A percentile compares a stretch with the other conserved stretches of the same genome.
phyloP scores from a whole-genome alignment of 1,284 basidiomycete species.

The Austroboletus novae-zelandiae region DNA sequence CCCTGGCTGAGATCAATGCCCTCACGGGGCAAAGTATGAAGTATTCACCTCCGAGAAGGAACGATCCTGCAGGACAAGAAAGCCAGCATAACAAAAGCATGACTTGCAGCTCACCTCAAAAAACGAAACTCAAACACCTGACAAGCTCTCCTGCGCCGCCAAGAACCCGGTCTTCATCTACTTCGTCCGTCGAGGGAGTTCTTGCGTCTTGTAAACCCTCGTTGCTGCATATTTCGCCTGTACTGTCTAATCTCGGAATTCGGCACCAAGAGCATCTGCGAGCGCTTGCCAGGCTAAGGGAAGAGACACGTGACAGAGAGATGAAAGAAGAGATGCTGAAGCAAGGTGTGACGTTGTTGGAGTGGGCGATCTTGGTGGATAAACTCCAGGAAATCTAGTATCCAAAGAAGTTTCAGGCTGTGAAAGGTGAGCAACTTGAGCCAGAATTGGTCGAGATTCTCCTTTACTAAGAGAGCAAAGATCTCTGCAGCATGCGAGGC shows the following conservation, averaged over 20 bases:
- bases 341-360: constrained; percentile 63
- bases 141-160: constrained; percentile 9
- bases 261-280: constrained; percentile 54
- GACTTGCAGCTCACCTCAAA: constrained; percentile 24
- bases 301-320: constrained; percentile 63
- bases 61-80: constrained; percentile 9
- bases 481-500: too few species aligned
- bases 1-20: constrained; percentile 33
- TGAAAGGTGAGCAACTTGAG: too few species aligned
- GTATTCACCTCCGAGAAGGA: constrained; percentile 20
- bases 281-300: constrained; percentile 56
- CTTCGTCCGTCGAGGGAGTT: constrained; percentile 46
- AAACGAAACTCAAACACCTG: constrained; percentile 14
- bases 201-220: constrained; percentile 58
- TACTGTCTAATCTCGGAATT: constrained; percentile 56
- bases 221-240: constrained; percentile 54
- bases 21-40: constrained; percentile 28
- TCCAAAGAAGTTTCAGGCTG: too few species aligned
- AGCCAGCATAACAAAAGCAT: constrained; percentile 9
- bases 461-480: too few species aligned
- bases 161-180: constrained; percentile 29
- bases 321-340: constrained; percentile 64
- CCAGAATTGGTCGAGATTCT: too few species aligned
- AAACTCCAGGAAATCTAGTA: constrained; percentile 31
- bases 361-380: constrained; percentile 76